A percentile compares a stretch with the other conserved stretches of the same genome.
phyloP scores from a whole-genome alignment of 441 rosid genomes.

The Lepidium campestre region DNA sequence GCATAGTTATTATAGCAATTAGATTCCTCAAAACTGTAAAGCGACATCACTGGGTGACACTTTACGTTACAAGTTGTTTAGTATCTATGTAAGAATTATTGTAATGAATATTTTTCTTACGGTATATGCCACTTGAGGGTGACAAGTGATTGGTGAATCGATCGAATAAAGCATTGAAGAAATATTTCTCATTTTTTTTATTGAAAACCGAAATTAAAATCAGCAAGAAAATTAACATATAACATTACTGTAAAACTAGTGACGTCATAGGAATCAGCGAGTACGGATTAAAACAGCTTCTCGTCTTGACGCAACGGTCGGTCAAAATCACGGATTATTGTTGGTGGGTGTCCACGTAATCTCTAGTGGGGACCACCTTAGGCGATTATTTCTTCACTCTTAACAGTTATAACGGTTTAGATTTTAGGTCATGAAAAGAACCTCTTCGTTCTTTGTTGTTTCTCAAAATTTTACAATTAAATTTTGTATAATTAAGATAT shows the following conservation, averaged over 20 bases:
- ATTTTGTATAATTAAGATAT: not conserved
- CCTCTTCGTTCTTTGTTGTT: not conserved
- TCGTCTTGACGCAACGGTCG: constrained; percentile 21
- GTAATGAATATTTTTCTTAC: not conserved
- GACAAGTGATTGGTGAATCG: not conserved
- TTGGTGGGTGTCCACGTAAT: constrained; percentile 18
- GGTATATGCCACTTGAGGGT: not conserved
- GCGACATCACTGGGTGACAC: not conserved
- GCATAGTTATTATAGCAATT: not conserved
- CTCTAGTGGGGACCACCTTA: not conserved
- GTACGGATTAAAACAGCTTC: not conserved
- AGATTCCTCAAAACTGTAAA: constrained; percentile 14
- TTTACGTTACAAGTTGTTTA: constrained; percentile 15
- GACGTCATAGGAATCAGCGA: not conserved
- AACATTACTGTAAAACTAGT: not conserved
- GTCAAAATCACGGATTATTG: constrained; percentile 30
- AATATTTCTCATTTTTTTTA: not conserved
- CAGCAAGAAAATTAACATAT: not conserved
- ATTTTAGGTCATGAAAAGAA: not conserved
- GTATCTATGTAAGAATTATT: constrained; percentile 2
- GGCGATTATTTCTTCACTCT: not conserved
- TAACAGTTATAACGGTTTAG: constrained; percentile 26
- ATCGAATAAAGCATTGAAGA: not conserved
- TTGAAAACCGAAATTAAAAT: not conserved
- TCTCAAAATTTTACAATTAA: not conserved